Percentiles rank a stretch among this genome's conserved stretches.
These are phyloP conservation scores for Penicillium sp. DNA, from an alignment of 2,329 filamentous ascomycete genomes.

Conservation along the genomic window DNA sequence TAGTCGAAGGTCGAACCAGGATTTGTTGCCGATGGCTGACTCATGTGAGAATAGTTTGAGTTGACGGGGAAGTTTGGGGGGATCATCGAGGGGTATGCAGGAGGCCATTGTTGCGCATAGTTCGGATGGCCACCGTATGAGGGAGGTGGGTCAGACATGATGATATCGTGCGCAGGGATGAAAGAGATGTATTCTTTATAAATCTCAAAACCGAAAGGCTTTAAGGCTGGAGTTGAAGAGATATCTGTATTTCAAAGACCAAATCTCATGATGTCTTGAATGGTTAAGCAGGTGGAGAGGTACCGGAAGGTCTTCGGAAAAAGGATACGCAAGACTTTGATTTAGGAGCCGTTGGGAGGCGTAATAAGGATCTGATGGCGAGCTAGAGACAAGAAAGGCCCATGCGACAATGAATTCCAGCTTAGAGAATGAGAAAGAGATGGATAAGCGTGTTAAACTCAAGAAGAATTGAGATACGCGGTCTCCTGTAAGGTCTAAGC, in stretches of 20 bases:
- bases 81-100: conserved; percentile 29
- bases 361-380: background rate
- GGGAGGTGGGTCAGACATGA: conserved; percentile 51
- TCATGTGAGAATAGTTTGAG: conserved; percentile 23
- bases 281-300: background rate
- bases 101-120: conserved; percentile 40
- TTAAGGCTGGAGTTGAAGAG: background rate
- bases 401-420: background rate
- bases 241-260: conserved; percentile 13
- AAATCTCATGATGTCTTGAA: conserved; percentile 20
- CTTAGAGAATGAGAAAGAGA: background rate
- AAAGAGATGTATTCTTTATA: background rate
- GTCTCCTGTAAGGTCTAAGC: conserved; percentile 12
- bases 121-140: conserved; percentile 41
- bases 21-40: conserved; percentile 21
- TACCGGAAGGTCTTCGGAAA: background rate
- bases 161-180: conserved; percentile 5
- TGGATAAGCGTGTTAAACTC: background rate
- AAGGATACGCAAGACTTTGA: background rate
- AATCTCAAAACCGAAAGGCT: background rate
- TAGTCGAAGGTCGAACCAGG: conserved; percentile 17
- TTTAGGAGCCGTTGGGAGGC: background rate
- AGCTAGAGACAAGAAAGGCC: background rate
- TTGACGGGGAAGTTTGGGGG: conserved; percentile 27
- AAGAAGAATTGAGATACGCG: background rate